Base-by-base conservation (phyloP, 495 filamentous ascomycete genomes). In the Cairneyella variabilis region DNA sequence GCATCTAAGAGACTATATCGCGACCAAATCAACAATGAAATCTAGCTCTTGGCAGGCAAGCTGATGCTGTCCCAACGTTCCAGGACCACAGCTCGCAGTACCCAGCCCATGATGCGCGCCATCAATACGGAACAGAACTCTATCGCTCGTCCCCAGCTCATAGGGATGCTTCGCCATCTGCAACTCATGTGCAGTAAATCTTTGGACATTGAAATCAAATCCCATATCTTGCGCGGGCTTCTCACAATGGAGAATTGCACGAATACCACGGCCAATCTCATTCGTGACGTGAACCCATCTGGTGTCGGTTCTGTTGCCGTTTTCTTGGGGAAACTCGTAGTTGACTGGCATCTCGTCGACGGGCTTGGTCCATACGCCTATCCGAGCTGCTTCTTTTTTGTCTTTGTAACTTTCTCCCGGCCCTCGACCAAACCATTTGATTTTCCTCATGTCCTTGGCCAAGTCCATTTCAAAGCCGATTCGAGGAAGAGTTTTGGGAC, bases 301-400 rank as follows among this genome's bases (percentile, higher is more conserved):
- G 2, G 77, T 78, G 40, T 85, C 83, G 9, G 75, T 77, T 18
- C 83, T 64, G 56, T 86, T 85, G 1, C 83, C 82, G 32, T 66
- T 73, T 34, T 87, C 84, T 61, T 88, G 84, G 10, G 84, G 84
- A 39, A 79, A 77, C 51, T 87, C 84, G 59, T 86, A 87, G n/a
- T 72, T 64, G 7, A 70, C 67, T 48, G 76, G 75, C 37, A 86
- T 70, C 3, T 76, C 67, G 14, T 67, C 66, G 3, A 79, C 67
- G 6, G 36, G 51, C 2, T 64, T 69, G 8, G 63, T 57, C 71
- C 76, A 86, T 2, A 73, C 64, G 7, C 80, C 80, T 2, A 85
- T 50, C n/a, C 61, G 62, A 53, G 82, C 79, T 12, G 81, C 73
- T 3, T 68, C 56, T 59, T 85, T 84, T 66, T 71, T 80, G 64